A percentile compares a stretch with the other conserved stretches of the same genome.
phyloP scores from a whole-genome alignment of 345 rosid species.

The Mallotus nudiflorus region DNA sequence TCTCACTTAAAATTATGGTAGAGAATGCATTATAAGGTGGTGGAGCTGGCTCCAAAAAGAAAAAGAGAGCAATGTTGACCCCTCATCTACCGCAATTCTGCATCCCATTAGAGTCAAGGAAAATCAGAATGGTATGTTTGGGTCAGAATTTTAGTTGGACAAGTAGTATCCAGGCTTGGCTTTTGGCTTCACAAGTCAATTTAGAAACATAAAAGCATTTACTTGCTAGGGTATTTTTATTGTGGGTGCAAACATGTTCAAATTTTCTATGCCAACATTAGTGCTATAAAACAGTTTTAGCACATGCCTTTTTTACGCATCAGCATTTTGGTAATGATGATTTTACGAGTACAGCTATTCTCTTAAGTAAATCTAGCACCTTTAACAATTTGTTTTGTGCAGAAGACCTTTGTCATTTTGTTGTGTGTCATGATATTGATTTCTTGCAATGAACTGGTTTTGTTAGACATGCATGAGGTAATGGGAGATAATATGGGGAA shows the following conservation, averaged over 20 bases:
- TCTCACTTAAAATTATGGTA: slow-evolving; percentile 30
- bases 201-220: background rate
- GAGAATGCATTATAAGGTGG: slow-evolving; percentile 88
- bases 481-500: slow-evolving; percentile 49
- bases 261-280: background rate
- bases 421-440: slow-evolving; percentile 6
- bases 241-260: background rate
- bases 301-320: background rate
- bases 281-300: background rate
- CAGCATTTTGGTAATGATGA: background rate
- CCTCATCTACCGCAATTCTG: slow-evolving; percentile 24
- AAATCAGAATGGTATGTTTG: slow-evolving; percentile 44
- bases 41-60: slow-evolving; percentile 80
- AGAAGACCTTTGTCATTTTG: background rate
- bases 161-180: background rate
- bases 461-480: slow-evolving; percentile 32
- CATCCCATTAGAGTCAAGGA: slow-evolving; percentile 21
- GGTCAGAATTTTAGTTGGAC: background rate
- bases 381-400: background rate
- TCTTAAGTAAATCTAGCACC: background rate
- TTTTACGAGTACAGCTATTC: background rate
- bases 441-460: slow-evolving; percentile 1
- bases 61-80: slow-evolving; percentile 36
- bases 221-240: no score
- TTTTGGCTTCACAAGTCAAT: background rate